Evolutionary conservation across 495 filamentous ascomycete species (phyloP).

Genomic region (Podospora pseudopauciseta): DNA sequence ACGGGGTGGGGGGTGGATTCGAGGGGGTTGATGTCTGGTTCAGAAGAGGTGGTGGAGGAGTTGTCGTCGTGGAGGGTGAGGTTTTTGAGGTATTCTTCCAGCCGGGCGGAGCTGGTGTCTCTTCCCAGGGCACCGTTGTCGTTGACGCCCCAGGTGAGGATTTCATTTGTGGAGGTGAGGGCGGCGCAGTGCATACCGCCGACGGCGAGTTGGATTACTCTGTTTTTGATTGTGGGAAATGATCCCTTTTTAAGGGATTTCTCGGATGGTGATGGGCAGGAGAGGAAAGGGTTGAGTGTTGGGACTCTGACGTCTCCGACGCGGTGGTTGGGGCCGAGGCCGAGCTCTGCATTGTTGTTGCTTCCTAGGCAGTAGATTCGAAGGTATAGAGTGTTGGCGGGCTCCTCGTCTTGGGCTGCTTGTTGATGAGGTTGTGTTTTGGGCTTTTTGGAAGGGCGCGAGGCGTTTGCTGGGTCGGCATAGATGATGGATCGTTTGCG

Average conservation of each 20-base stretch:
- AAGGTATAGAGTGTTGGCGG: background rate
- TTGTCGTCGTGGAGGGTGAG: background rate
- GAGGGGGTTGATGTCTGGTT: no score
- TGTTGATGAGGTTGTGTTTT: background rate
- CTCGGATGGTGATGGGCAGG: background rate
- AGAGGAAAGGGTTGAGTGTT: background rate
- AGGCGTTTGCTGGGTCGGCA: background rate
- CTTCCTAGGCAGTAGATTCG: background rate
- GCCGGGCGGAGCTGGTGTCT: background rate
- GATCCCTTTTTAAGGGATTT: no score
- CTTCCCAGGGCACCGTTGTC: constrained; percentile 3
- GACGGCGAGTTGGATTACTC: background rate
- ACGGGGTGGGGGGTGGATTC: no score
- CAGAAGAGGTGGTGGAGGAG: no score
- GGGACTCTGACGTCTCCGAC: background rate
- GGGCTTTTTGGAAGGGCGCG: background rate
- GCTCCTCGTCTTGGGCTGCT: background rate
- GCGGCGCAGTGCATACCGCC: constrained; percentile 5
- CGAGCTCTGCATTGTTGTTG: constrained; percentile 9
- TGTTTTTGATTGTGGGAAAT: background rate
- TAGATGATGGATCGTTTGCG: background rate
- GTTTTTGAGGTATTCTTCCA: background rate
- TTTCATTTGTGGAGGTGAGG: background rate
- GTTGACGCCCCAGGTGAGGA: constrained; percentile 5
- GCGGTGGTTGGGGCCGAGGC: background rate